These are phyloP conservation scores for Amaranthus palmeri DNA, from an alignment of 148 eudicot species.

Conservation along the genomic window DNA sequence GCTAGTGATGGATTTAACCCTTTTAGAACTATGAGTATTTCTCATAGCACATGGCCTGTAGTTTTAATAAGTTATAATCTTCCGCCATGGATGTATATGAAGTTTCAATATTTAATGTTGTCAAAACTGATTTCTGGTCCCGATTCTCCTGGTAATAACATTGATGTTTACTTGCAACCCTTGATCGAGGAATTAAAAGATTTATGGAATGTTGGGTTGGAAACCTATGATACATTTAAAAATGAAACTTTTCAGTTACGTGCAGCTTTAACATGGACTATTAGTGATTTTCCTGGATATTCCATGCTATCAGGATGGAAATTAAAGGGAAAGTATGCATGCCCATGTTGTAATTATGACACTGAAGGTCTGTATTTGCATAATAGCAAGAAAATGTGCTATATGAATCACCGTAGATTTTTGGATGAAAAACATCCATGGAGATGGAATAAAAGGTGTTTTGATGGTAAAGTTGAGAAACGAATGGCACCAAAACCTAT, in stretches of 20 bases:
- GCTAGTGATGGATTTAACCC: not conserved
- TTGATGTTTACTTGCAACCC: not conserved
- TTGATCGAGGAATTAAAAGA: slow-evolving; percentile 14
- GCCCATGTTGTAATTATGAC: slow-evolving; percentile 1
- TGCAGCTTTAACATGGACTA: not conserved
- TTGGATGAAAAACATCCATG: not conserved
- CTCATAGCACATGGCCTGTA: not conserved
- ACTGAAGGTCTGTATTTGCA: not conserved
- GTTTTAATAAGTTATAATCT: slow-evolving; percentile 4
- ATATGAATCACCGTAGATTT: slow-evolving; percentile 4
- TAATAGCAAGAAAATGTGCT: slow-evolving; percentile 12
- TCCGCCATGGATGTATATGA: slow-evolving; percentile 12
- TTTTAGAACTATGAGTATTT: not conserved
- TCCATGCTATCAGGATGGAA: slow-evolving; percentile 12
- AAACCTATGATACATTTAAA: slow-evolving; percentile 13
- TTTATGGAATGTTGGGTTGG: slow-evolving; percentile 2
- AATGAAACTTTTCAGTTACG: slow-evolving; percentile 6
- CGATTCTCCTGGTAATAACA: not conserved
- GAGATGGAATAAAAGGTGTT: not conserved
- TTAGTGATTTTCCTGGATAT: slow-evolving; percentile 16
- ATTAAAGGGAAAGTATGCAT: slow-evolving; percentile 6
- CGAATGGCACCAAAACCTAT: not conserved
- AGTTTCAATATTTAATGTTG: not conserved
- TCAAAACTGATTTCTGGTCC: not conserved
- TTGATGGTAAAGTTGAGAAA: slow-evolving; percentile 7